phyloP scores from a whole-genome alignment of 176 grass and related monocot genomes.

The Cymbopogon citratus region DNA sequence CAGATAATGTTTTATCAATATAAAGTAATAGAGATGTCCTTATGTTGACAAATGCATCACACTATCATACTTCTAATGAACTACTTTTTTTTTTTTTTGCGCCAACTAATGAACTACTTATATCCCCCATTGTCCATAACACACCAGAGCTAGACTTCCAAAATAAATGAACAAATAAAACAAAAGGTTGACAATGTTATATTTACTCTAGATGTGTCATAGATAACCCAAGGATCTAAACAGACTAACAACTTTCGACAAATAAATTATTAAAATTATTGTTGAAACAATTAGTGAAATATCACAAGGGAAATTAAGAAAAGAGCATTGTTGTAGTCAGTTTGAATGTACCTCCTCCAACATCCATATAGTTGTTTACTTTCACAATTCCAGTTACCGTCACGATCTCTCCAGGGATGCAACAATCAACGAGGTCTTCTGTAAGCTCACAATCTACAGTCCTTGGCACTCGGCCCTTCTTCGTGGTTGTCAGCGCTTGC shows the following conservation, averaged over 20 bases:
- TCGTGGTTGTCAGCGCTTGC: slow-evolving; percentile 52
- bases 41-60: not conserved
- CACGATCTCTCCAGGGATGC: slow-evolving; percentile 88
- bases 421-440: slow-evolving; percentile 95
- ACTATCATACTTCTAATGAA: not conserved
- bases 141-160: not conserved
- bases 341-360: slow-evolving; percentile 72
- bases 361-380: slow-evolving; percentile 87
- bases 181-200: not conserved
- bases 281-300: not conserved
- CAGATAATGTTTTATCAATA: not conserved
- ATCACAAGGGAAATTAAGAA: not conserved
- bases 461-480: slow-evolving; percentile 82
- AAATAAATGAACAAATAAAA: slow-evolving; percentile 19
- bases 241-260: not conserved
- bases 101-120: slow-evolving; percentile 15
- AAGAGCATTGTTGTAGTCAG: not conserved
- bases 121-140: not conserved
- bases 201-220: not conserved
- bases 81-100: too few species aligned
- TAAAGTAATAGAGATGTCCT: not conserved
- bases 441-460: slow-evolving; percentile 87
- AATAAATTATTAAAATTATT: not conserved
- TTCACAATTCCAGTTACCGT: slow-evolving; percentile 86
- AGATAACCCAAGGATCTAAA: slow-evolving; percentile 1